A percentile compares a stretch with the other conserved stretches of the same genome.
phyloP scores from a whole-genome alignment of 495 filamentous ascomycete genomes.

The Penicillium macrosclerotiorum region DNA sequence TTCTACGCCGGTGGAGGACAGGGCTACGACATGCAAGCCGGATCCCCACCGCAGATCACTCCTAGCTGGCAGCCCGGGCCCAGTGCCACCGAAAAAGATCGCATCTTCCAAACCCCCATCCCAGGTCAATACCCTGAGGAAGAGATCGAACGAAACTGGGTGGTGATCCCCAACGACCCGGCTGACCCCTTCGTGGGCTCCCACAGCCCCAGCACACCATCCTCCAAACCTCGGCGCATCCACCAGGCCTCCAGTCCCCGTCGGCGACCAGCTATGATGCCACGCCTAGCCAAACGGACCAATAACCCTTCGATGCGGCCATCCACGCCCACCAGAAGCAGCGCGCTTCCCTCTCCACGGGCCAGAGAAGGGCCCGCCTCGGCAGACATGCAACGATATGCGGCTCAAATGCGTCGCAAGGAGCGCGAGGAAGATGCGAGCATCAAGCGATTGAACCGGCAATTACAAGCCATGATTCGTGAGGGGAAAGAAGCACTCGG shows the following conservation, averaged over 20 bases:
- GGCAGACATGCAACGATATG: slow-evolving; percentile 64
- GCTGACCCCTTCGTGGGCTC: slow-evolving; percentile 19
- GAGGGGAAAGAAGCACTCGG: slow-evolving; percentile 86
- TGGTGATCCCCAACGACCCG: slow-evolving; percentile 59
- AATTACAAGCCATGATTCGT: slow-evolving; percentile 78
- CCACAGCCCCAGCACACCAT: slow-evolving; percentile 17
- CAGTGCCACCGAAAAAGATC: slow-evolving; percentile 22
- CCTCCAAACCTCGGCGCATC: slow-evolving; percentile 17
- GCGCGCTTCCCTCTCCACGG: slow-evolving; percentile 30
- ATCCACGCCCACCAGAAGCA: slow-evolving; percentile 39
- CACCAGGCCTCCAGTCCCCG: slow-evolving; percentile 28
- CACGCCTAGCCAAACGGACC: slow-evolving; percentile 27
- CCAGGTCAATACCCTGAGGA: slow-evolving; percentile 44
- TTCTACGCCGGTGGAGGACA: slow-evolving; percentile 83
- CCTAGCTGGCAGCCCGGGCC: slow-evolving; percentile 25
- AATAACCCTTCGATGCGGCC: slow-evolving; percentile 26
- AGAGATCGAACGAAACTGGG: slow-evolving; percentile 67
- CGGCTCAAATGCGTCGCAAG: slow-evolving; percentile 61
- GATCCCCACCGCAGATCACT: slow-evolving; percentile 10
- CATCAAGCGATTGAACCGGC: slow-evolving; percentile 72
- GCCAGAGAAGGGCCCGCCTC: slow-evolving; percentile 46
- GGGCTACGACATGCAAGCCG: slow-evolving; percentile 54
- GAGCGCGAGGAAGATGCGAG: slow-evolving; percentile 78
- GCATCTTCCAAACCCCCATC: slow-evolving; percentile 16
- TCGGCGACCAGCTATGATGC: slow-evolving; percentile 26